These are phyloP conservation scores for Holtermanniella nyarrowii DNA, from an alignment of 768 basidiomycete genomes.

Conservation along the genomic window DNA sequence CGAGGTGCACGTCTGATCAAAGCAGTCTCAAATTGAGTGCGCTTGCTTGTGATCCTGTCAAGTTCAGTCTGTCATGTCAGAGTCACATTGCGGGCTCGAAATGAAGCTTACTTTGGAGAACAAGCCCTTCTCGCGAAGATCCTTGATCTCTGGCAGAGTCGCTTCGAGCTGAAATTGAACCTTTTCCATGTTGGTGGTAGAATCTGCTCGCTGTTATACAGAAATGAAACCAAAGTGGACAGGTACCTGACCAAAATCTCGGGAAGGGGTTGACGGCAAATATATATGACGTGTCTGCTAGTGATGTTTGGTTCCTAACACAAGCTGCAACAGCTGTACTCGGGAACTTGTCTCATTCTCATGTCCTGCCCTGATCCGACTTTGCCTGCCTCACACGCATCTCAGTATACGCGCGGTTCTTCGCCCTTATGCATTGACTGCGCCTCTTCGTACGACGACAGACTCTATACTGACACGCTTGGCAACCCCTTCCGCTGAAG, in stretches of 20 bases:
- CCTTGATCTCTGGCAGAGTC: slow-evolving; percentile 94
- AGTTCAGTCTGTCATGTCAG: slow-evolving; percentile 53
- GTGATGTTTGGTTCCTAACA: not conserved
- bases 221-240: too few species aligned
- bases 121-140: slow-evolving; percentile 70
- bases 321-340: too few species aligned
- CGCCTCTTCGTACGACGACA: too few species aligned
- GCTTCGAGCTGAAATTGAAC: slow-evolving; percentile 91
- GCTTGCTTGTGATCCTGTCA: slow-evolving; percentile 70
- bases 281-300: too few species aligned
- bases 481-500: too few species aligned
- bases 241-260: not conserved
- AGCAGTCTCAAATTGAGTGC: slow-evolving; percentile 71
- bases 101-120: slow-evolving; percentile 58
- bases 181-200: slow-evolving; percentile 59
- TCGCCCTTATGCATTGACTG: too few species aligned
- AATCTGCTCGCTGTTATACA: not conserved
- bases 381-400: too few species aligned
- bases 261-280: not conserved
- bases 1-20: slow-evolving; percentile 73
- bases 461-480: too few species aligned
- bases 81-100: not conserved
- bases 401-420: too few species aligned
- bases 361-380: too few species aligned
- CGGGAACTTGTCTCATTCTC: too few species aligned